Percentiles rank a stretch among this genome's conserved stretches.
Evolutionary conservation across 208 protist species (phyloP).

Genomic region (Trypanosoma platydactyli): DNA sequence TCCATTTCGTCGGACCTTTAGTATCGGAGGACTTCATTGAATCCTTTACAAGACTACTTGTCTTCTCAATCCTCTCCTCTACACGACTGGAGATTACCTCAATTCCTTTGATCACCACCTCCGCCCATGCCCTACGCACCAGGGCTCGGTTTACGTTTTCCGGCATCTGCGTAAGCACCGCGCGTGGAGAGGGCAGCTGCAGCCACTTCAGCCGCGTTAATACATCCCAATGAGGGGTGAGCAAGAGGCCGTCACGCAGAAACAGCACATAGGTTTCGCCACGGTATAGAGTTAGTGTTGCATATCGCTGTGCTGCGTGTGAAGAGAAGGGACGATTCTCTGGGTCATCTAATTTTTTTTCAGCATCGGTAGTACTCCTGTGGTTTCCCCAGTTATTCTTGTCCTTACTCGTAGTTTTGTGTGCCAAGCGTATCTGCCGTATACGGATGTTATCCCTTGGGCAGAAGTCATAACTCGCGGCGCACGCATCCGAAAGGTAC

Average conservation of each 20-base stretch:
- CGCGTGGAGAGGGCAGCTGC: conserved; percentile 18
- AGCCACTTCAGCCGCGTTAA: conserved; percentile 39
- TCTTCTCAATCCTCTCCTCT: neutral
- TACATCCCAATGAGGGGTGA: conserved; percentile 46
- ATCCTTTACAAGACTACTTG: too few species aligned
- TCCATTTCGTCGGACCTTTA: neutral
- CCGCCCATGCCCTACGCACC: conserved; percentile 1
- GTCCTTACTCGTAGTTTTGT: neutral
- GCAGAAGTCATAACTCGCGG: conserved; percentile 38
- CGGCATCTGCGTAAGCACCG: conserved; percentile 14
- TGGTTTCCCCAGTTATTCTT: conserved; percentile 9
- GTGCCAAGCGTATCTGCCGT: conserved; percentile 42
- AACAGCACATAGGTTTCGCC: conserved; percentile 70
- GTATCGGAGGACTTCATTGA: too few species aligned
- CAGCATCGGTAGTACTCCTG: neutral
- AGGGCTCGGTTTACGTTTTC: neutral
- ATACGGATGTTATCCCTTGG: conserved; percentile 56
- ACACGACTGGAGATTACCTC: neutral
- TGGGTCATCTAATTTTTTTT: neutral
- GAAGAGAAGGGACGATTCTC: conserved; percentile 7
- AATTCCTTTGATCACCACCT: conserved; percentile 1
- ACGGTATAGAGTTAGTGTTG: conserved; percentile 46
- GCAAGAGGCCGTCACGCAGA: conserved; percentile 28
- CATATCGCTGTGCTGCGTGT: conserved; percentile 20
- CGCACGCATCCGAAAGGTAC: conserved; percentile 6